Evolutionary conservation across 495 filamentous ascomycete species (phyloP).

Genomic region (Hypoxylon subgilvum): DNA sequence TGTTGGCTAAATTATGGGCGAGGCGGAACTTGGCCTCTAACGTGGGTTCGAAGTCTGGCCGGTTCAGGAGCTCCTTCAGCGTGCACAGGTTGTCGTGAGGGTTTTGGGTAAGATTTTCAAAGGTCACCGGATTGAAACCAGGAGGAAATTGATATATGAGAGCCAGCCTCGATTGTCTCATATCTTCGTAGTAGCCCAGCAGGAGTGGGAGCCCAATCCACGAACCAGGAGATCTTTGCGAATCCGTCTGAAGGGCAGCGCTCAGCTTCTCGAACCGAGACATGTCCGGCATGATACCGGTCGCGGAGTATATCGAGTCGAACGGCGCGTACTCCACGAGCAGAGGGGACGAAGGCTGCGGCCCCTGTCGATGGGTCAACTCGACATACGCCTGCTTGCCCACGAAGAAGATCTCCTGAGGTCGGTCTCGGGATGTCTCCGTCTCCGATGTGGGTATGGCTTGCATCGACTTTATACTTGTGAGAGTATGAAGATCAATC

Average conservation of each 20-base stretch:
- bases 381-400: slow-evolving; percentile 53
- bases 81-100: slow-evolving; percentile 59
- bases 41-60: slow-evolving; percentile 62
- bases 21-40: slow-evolving; percentile 83
- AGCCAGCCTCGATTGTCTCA: slow-evolving; percentile 75
- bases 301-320: slow-evolving; percentile 67
- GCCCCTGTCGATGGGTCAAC: slow-evolving; percentile 42
- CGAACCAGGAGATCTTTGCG: slow-evolving; percentile 62
- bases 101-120: slow-evolving; percentile 55
- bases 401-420: slow-evolving; percentile 62
- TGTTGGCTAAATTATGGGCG: slow-evolving; percentile 77
- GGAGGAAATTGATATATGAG: slow-evolving; percentile 83
- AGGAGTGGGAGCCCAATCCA: slow-evolving; percentile 66
- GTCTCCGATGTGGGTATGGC: slow-evolving; percentile 49
- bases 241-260: slow-evolving; percentile 60
- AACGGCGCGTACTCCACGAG: slow-evolving; percentile 71
- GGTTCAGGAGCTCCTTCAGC: slow-evolving; percentile 53
- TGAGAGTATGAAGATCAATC: slow-evolving; percentile 55
- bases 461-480: slow-evolving; percentile 50
- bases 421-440: slow-evolving; percentile 23
- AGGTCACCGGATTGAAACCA: slow-evolving; percentile 63
- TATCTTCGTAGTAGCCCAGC: slow-evolving; percentile 85
- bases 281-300: slow-evolving; percentile 67
- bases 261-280: slow-evolving; percentile 68
- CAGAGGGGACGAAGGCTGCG: slow-evolving; percentile 56